Percentiles rank a stretch among this genome's conserved stretches.
Evolutionary conservation across 2,329 filamentous ascomycete species (phyloP).

Genomic region (Penicillium freii): DNA sequence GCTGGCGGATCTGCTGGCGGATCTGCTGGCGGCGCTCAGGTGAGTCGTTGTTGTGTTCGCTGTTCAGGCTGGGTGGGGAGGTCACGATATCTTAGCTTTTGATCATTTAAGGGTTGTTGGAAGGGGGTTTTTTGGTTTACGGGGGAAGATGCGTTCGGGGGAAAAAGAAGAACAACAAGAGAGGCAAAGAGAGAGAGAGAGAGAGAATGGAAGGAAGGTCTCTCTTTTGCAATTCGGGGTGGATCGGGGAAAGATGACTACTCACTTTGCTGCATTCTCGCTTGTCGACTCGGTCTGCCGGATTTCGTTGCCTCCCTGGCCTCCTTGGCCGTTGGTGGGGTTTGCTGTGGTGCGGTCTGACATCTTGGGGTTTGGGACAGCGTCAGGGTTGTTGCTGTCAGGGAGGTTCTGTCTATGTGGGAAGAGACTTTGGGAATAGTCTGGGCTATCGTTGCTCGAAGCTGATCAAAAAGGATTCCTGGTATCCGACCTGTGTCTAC

Average conservation of each 20-base stretch:
- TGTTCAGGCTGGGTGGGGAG: not conserved
- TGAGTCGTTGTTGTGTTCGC: not conserved
- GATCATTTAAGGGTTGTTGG: not conserved
- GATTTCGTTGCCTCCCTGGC: not conserved
- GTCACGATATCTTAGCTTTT: not conserved
- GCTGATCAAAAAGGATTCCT: not conserved
- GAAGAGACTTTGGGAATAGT: not conserved
- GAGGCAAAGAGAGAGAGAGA: not conserved
- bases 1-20: not conserved
- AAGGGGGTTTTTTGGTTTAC: not conserved
- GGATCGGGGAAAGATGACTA: not conserved
- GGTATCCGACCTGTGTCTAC: not conserved
- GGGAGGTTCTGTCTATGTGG: not conserved
- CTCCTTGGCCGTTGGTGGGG: not conserved
- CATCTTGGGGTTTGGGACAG: not conserved
- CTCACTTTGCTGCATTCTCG: not conserved
- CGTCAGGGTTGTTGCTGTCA: not conserved
- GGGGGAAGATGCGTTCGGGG: not conserved
- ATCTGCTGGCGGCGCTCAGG: not conserved
- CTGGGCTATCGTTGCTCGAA: not conserved
- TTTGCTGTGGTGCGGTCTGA: not conserved
- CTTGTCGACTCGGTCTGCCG: not conserved
- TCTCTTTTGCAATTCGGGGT: not conserved
- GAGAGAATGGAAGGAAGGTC: not conserved
- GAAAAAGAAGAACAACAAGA: not conserved